Percentiles rank a stretch among this genome's conserved stretches.
These are phyloP conservation scores for Thraustochytrium striatum DNA, from an alignment of 352 stramenopile species.

Conservation along the genomic window DNA sequence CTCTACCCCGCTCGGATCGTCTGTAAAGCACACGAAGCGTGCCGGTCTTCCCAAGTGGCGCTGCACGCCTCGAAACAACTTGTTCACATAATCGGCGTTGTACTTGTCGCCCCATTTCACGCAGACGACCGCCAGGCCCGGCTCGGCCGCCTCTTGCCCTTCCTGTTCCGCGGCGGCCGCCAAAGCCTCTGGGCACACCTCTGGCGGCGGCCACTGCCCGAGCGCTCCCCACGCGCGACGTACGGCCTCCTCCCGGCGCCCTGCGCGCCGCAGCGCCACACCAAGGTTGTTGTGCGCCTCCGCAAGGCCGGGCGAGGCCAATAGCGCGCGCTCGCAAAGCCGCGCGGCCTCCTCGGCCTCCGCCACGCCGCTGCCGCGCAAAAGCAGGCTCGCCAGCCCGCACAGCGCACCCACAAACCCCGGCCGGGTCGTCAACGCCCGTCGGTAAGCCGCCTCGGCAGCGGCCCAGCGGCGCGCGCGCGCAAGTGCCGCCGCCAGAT, in stretches of 20 bases:
- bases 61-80: conserved; percentile 59
- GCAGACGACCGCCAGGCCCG: conserved; percentile 61
- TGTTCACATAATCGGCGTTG: conserved; percentile 72
- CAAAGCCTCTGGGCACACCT: background rate
- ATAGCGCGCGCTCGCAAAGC: conserved; percentile 28
- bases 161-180: background rate
- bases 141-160: background rate
- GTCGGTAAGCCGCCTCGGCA: background rate
- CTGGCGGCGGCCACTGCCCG: background rate
- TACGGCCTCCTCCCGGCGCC: conserved; percentile 60
- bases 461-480: background rate
- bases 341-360: background rate
- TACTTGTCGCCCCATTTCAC: conserved; percentile 80
- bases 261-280: conserved; percentile 61
- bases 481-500: background rate
- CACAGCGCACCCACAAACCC: background rate
- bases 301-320: background rate
- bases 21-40: conserved; percentile 67
- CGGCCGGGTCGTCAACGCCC: background rate
- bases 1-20: conserved; percentile 59
- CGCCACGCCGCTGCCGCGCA: background rate
- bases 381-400: background rate
- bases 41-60: conserved; percentile 50
- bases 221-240: conserved; percentile 57
- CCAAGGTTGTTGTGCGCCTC: conserved; percentile 63